Evolutionary conservation across 2,329 filamentous ascomycete species (phyloP).

Genomic region (Arthrocladium fulminans): DNA sequence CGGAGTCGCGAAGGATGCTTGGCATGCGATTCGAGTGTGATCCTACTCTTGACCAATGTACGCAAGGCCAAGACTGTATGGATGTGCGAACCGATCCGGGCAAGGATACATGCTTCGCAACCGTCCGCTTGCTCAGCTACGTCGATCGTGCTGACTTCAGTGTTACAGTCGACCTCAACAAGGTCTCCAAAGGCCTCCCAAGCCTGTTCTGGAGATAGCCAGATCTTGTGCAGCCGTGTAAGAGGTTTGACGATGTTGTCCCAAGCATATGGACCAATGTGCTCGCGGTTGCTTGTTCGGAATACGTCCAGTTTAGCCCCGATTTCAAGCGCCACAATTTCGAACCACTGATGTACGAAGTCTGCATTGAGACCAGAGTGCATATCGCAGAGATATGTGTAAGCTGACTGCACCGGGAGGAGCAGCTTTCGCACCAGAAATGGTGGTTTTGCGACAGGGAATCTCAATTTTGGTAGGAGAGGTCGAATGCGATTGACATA

Average conservation of each 20-base stretch:
- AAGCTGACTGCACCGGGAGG: conserved; percentile 1
- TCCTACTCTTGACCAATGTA: conserved; percentile 1
- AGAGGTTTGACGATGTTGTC: conserved; percentile 2
- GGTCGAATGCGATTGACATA: conserved; percentile 3
- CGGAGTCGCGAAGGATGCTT: background rate
- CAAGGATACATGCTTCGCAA: conserved; percentile 6
- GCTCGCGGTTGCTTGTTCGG: background rate
- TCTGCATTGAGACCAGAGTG: conserved; percentile 5
- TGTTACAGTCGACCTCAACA: background rate
- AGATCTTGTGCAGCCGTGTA: conserved; percentile 4
- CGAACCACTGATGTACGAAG: conserved; percentile 8
- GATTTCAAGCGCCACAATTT: conserved; percentile 1
- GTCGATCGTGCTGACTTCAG: background rate
- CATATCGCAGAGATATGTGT: conserved; percentile 4
- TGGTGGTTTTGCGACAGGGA: background rate
- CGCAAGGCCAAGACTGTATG: background rate
- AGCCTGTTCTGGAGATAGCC: background rate
- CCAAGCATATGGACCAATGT: conserved; percentile 4
- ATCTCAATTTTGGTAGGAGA: background rate
- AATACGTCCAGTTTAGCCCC: conserved; percentile 4
- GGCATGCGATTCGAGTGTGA: conserved; percentile 1
- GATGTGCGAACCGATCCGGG: background rate
- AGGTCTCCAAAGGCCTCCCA: conserved; percentile 2
- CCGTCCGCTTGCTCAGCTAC: background rate
- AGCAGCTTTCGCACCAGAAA: background rate